Percentiles rank a stretch among this genome's conserved stretches.
phyloP scores from a whole-genome alignment of 1,139 yeast species.

The Debaryomyces robertsiae region DNA sequence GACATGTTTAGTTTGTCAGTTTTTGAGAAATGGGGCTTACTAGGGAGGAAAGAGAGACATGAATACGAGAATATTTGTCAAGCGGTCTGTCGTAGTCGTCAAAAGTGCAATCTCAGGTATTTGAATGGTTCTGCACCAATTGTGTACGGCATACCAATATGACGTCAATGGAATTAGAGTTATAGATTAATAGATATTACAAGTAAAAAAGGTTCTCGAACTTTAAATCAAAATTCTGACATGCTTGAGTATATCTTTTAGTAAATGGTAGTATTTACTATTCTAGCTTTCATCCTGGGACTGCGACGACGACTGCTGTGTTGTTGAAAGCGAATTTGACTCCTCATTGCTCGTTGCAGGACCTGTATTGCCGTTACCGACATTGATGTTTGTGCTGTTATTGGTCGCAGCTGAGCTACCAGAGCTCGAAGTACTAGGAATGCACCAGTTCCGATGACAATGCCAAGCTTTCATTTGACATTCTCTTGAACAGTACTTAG shows the following conservation, averaged over 20 bases:
- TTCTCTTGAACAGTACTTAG: constrained; percentile 90
- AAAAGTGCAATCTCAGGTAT: constrained; percentile 19
- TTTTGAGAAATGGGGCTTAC: constrained; percentile 64
- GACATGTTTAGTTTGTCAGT: constrained; percentile 70
- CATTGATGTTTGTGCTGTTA: not conserved
- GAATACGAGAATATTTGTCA: constrained; percentile 34
- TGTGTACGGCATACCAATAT: constrained; percentile 30
- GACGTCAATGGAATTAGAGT: not conserved
- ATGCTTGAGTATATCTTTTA: too few species aligned
- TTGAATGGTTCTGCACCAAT: constrained; percentile 39
- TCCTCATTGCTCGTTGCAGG: constrained; percentile 1
- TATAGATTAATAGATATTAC: not conserved
- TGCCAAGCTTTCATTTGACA: constrained; percentile 94
- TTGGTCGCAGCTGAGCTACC: constrained; percentile 10
- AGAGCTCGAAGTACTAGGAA: constrained; percentile 43
- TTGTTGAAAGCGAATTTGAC: constrained; percentile 1
- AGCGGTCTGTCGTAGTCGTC: constrained; percentile 44
- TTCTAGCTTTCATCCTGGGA: constrained; percentile 7
- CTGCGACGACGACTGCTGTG: constrained; percentile 8
- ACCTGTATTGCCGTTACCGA: not conserved
- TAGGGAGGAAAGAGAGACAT: constrained; percentile 20
- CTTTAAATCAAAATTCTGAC: too few species aligned
- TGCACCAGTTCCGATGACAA: constrained; percentile 94
- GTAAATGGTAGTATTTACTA: not conserved
- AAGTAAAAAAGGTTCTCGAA: too few species aligned